Evolutionary conservation across 208 protist genomes (phyloP).

Genomic region (Leishmania mexicana): DNA sequence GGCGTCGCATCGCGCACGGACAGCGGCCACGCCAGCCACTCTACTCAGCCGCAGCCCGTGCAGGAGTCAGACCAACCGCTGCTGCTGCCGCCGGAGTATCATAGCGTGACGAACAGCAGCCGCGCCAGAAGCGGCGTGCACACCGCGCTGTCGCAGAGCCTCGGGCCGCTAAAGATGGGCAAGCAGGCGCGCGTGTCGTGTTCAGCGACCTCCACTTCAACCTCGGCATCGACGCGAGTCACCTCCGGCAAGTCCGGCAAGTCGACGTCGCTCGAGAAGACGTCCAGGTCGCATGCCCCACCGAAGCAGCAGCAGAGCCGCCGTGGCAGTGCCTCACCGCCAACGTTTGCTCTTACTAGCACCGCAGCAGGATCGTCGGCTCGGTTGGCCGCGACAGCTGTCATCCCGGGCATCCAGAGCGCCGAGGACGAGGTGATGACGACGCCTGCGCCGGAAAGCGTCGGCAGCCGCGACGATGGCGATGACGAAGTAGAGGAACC

Average conservation of each 20-base stretch:
- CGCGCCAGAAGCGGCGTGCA: slow-evolving; percentile 17
- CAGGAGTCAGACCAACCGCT: background rate
- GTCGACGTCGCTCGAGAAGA: slow-evolving; percentile 15
- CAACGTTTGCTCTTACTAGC: background rate
- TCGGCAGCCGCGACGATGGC: background rate
- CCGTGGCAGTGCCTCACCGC: background rate
- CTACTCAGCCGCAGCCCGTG: background rate
- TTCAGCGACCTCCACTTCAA: background rate
- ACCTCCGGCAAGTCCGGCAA: slow-evolving; percentile 11
- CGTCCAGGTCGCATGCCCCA: background rate
- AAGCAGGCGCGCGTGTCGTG: background rate
- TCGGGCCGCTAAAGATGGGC: background rate
- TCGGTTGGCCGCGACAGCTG: background rate
- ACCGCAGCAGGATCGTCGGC: background rate
- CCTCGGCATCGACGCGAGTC: background rate
- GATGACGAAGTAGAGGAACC: slow-evolving; percentile 17
- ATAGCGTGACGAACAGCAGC: slow-evolving; percentile 19
- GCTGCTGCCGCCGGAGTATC: background rate
- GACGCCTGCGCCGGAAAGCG: background rate
- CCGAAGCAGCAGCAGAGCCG: background rate
- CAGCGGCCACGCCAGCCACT: background rate
- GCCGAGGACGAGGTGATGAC: background rate
- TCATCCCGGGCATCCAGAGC: background rate
- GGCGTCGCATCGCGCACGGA: background rate
- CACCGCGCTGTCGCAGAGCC: slow-evolving; percentile 1